These are phyloP conservation scores for Boletus sp. DNA, from an alignment of 768 basidiomycete species.

Conservation along the genomic window DNA sequence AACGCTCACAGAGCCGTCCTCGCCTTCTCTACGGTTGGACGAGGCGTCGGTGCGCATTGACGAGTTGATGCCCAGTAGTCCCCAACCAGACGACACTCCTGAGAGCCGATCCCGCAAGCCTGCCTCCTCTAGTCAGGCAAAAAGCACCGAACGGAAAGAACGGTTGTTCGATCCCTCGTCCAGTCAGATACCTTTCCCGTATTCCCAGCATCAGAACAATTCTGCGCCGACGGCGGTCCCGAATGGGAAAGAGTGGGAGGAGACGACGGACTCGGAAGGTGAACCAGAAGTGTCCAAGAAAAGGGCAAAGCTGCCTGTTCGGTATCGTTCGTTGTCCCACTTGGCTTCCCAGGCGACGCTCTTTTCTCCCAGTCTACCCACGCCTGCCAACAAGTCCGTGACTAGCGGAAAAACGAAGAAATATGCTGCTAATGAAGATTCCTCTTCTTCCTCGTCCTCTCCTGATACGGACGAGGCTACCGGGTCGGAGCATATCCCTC, in stretches of 20 bases:
- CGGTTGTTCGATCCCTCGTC: slow-evolving; percentile 50
- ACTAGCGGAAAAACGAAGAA: slow-evolving; percentile 27
- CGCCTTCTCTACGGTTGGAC: slow-evolving; percentile 30
- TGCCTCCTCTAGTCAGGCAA: neutral
- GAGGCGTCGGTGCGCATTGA: slow-evolving; percentile 26
- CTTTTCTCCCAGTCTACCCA: slow-evolving; percentile 37
- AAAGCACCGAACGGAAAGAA: slow-evolving; percentile 5
- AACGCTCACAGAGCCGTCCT: slow-evolving; percentile 23
- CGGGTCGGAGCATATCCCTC: slow-evolving; percentile 58
- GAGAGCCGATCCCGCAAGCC: neutral
- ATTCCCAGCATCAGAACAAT: slow-evolving; percentile 41
- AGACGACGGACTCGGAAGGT: slow-evolving; percentile 22
- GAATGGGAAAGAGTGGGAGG: slow-evolving; percentile 38
- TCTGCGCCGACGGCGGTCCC: slow-evolving; percentile 1
- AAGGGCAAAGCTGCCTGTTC: slow-evolving; percentile 6
- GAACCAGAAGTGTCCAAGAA: slow-evolving; percentile 18
- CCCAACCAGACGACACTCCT: slow-evolving; percentile 3
- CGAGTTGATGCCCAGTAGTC: slow-evolving; percentile 35
- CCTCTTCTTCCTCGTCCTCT: slow-evolving; percentile 41
- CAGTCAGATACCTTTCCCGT: slow-evolving; percentile 53
- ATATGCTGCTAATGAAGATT: slow-evolving; percentile 13
- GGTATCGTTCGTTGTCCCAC: slow-evolving; percentile 51
- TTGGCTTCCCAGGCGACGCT: slow-evolving; percentile 37
- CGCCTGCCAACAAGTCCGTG: slow-evolving; percentile 30
- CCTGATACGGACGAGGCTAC: slow-evolving; percentile 34